These are phyloP conservation scores for Lactarius indigo DNA, from an alignment of 768 basidiomycete species.

Conservation along the genomic window DNA sequence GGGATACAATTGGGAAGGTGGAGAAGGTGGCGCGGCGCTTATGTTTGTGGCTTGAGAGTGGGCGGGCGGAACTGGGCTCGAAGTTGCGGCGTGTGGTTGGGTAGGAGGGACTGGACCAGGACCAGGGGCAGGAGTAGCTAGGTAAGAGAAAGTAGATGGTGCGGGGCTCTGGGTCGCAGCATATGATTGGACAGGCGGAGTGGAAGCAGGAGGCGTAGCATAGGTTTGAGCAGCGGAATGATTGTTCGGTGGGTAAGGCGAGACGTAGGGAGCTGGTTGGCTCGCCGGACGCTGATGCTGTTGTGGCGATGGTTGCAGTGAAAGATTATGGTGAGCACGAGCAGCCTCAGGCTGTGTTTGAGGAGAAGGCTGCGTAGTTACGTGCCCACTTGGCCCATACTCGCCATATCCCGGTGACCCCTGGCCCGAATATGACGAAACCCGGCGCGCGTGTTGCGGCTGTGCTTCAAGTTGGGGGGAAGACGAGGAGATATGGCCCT, in stretches of 20 bases:
- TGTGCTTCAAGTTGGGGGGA: neutral
- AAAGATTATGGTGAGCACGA: neutral
- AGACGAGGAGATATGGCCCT: neutral
- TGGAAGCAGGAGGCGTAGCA: neutral
- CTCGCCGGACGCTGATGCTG: slow-evolving; percentile 1
- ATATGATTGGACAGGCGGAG: slow-evolving; percentile 1
- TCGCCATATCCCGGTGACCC: neutral
- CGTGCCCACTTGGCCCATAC: neutral
- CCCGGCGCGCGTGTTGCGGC: neutral
- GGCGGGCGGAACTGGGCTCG: neutral
- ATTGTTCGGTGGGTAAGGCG: slow-evolving; percentile 7
- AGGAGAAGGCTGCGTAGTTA: slow-evolving; percentile 10
- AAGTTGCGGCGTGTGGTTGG: neutral
- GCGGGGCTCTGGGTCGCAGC: neutral
- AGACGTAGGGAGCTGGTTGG: neutral
- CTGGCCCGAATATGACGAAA: slow-evolving; percentile 3
- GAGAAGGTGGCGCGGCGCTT: neutral
- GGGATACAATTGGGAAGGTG: neutral
- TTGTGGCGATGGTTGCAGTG: neutral
- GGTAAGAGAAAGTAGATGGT: slow-evolving; percentile 1
- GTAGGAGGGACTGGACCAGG: neutral
- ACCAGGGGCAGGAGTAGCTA: neutral
- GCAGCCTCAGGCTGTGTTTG: slow-evolving; percentile 12
- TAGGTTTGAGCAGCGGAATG: neutral
- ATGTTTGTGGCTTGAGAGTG: neutral